These are phyloP conservation scores for Asterophora lycoperdoides DNA, from an alignment of 768 basidiomycete genomes.

Conservation along the genomic window DNA sequence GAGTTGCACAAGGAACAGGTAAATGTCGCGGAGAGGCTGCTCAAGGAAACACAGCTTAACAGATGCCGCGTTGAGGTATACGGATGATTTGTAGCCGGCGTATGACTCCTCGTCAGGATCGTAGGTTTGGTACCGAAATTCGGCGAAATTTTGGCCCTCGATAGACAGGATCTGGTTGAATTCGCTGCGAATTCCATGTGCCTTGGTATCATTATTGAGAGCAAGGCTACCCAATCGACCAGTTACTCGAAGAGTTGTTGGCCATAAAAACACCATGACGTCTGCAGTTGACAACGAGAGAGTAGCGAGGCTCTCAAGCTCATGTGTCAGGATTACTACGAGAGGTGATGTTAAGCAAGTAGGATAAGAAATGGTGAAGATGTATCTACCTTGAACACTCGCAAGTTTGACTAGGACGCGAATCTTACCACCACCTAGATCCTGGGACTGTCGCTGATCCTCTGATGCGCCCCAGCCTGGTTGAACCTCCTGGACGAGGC, in stretches of 20 bases:
- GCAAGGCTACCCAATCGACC: slow-evolving; percentile 82
- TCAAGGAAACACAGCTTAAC: slow-evolving; percentile 87
- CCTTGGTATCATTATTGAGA: slow-evolving; percentile 66
- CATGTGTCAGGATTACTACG: slow-evolving; percentile 75
- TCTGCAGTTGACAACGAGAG: slow-evolving; percentile 88
- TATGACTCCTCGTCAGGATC: slow-evolving; percentile 68
- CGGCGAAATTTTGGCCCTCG: slow-evolving; percentile 90
- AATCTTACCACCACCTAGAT: slow-evolving; percentile 52
- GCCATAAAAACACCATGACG: slow-evolving; percentile 69
- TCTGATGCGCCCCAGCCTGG: background rate
- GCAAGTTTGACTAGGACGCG: slow-evolving; percentile 80
- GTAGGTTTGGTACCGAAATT: slow-evolving; percentile 91
- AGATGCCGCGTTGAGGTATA: slow-evolving; percentile 83
- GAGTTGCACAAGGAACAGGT: slow-evolving; percentile 77
- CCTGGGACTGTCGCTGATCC: background rate
- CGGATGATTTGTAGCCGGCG: slow-evolving; percentile 76
- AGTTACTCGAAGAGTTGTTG: slow-evolving; percentile 70
- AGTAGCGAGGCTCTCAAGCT: slow-evolving; percentile 68
- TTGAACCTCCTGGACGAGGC: background rate
- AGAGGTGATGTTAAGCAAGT: background rate
- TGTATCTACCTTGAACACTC: slow-evolving; percentile 63
- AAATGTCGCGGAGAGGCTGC: slow-evolving; percentile 85
- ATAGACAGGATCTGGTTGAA: slow-evolving; percentile 90
- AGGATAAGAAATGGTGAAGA: background rate
- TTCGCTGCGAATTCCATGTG: slow-evolving; percentile 47